Evolutionary conservation across 192 early-diverging fungal genomes (phyloP).

Genomic region (Rhizophagus sp.): DNA sequence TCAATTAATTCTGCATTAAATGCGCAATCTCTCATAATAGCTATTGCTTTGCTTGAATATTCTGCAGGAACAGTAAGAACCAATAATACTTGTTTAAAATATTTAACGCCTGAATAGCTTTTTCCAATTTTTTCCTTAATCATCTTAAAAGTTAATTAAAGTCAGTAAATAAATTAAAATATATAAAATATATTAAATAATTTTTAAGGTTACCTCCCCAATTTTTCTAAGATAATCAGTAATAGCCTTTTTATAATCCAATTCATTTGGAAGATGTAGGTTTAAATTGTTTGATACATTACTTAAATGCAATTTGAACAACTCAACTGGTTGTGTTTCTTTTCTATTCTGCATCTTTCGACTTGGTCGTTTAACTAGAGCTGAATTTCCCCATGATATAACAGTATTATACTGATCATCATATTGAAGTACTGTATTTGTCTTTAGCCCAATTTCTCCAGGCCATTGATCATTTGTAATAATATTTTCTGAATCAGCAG

Average conservation of each 20-base stretch:
- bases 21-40: not conserved
- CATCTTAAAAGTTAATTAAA: not conserved
- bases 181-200: too few relatives aligned
- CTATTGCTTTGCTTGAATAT: not conserved
- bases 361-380: not conserved
- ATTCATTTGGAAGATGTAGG: not conserved
- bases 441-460: too few relatives aligned
- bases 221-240: not conserved
- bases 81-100: too few relatives aligned
- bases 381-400: not conserved
- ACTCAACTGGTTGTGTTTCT: not conserved
- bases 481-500: too few relatives aligned
- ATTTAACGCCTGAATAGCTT: too few relatives aligned
- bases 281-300: not conserved
- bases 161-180: too few relatives aligned
- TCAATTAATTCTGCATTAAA: not conserved
- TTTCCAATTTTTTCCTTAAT: not conserved
- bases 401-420: too few relatives aligned
- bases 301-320: not conserved
- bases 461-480: too few relatives aligned
- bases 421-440: too few relatives aligned
- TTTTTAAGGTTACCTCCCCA: too few relatives aligned
- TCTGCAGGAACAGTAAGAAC: not conserved
- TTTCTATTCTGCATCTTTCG: not conserved
- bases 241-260: not conserved